phyloP scores from a whole-genome alignment of 306 rosid species.

The Astragalus membranaceus region DNA sequence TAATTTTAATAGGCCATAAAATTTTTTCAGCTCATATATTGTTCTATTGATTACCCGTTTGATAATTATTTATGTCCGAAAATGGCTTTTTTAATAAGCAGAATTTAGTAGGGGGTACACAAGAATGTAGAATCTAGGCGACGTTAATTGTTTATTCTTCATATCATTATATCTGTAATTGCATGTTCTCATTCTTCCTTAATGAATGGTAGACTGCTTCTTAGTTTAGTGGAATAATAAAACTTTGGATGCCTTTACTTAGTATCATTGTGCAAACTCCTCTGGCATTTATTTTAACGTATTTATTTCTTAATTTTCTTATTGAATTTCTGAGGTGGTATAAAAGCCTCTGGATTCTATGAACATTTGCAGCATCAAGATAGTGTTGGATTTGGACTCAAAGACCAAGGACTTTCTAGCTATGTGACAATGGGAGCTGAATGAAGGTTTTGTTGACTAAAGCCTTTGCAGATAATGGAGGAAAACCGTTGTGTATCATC shows the following conservation, averaged over 20 bases:
- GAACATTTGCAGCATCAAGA: constrained; percentile 28
- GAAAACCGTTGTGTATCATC: too few species aligned
- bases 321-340: background rate
- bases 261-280: background rate
- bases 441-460: background rate
- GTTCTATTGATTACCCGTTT: too few species aligned
- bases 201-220: background rate
- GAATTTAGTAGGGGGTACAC: too few species aligned
- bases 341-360: background rate
- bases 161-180: background rate
- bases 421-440: background rate
- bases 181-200: background rate
- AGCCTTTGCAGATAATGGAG: too few species aligned
- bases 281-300: background rate
- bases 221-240: background rate
- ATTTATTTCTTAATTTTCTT: background rate
- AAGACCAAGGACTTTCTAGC: constrained; percentile 19
- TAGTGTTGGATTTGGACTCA: constrained; percentile 28
- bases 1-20: background rate
- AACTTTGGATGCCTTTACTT: background rate
- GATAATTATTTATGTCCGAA: too few species aligned
- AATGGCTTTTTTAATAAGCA: too few species aligned
- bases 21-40: too few species aligned
- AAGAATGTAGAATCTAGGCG: background rate
- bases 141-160: background rate